Percentiles rank a stretch among this genome's conserved stretches.
These are phyloP conservation scores for Pyrenula massariospora DNA, from an alignment of 495 filamentous ascomycete species.

Conservation along the genomic window DNA sequence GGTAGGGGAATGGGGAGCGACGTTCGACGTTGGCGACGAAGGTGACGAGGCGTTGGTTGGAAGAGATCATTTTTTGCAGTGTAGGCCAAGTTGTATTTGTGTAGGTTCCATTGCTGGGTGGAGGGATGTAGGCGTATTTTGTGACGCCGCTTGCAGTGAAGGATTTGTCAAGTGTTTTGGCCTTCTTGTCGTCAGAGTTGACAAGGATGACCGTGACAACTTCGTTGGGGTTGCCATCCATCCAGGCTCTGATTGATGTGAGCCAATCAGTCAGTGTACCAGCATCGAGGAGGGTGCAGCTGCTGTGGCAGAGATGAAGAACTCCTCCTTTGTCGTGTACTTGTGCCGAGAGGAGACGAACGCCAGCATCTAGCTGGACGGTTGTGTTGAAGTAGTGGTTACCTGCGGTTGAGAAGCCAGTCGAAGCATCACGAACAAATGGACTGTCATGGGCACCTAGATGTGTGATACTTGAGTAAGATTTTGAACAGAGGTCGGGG, in stretches of 20 bases:
- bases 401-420: conserved; percentile 41
- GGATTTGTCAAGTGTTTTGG: conserved; percentile 38
- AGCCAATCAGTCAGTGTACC: conserved; percentile 54
- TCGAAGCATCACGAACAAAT: conserved; percentile 40
- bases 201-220: conserved; percentile 68
- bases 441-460: conserved; percentile 54
- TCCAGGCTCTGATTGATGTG: conserved; percentile 48
- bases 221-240: conserved; percentile 60
- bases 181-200: conserved; percentile 51
- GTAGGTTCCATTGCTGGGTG: conserved; percentile 22
- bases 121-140: conserved; percentile 48
- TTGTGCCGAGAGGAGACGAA: conserved; percentile 61
- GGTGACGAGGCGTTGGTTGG: conserved; percentile 51
- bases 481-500: conserved; percentile 42
- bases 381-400: conserved; percentile 67
- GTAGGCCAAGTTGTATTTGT: conserved; percentile 55
- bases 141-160: conserved; percentile 49
- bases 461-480: conserved; percentile 51
- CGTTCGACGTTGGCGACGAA: conserved; percentile 45
- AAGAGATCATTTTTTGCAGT: conserved; percentile 50
- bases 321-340: conserved; percentile 47
- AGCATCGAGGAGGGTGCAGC: conserved; percentile 52
- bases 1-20: conserved; percentile 43
- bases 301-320: conserved; percentile 56
- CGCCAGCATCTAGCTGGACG: conserved; percentile 55